Conservation (phyloP, 345 rosid species). For the Citrus sp. region DNA sequence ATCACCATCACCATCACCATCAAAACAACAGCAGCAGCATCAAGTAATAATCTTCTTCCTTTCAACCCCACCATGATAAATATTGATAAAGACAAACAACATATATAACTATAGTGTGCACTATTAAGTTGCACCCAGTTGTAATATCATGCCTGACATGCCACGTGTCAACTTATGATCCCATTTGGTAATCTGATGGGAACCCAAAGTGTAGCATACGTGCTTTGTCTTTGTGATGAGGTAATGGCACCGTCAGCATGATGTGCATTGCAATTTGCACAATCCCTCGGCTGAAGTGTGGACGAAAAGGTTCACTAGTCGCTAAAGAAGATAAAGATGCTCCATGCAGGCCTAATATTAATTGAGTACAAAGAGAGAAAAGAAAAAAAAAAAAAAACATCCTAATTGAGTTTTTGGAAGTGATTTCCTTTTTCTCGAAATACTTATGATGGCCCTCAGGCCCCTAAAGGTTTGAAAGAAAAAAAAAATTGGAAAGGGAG, state of each 20-base stretch:
- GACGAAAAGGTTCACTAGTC: neutral
- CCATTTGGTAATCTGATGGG: neutral
- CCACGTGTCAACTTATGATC: constrained; percentile 21
- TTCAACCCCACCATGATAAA: constrained; percentile 33
- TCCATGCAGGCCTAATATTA: neutral
- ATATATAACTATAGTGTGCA: neutral
- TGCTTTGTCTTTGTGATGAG: neutral
- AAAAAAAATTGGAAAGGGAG: no score
- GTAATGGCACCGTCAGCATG: constrained; percentile 31
- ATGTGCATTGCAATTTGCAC: constrained; percentile 6
- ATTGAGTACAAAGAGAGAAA: no score
- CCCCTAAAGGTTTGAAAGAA: neutral
- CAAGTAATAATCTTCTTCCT: constrained; percentile 10
- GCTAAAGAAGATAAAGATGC: neutral
- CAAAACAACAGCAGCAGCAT: constrained; percentile 7
- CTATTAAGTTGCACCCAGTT: neutral
- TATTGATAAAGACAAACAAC: neutral
- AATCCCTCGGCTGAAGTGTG: neutral
- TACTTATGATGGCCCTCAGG: neutral
- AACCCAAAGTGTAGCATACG: no score
- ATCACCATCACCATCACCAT: constrained; percentile 31
- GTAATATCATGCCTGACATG: neutral
- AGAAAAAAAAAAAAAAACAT: neutral
- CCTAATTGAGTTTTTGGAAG: neutral
- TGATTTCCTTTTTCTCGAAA: neutral